Percentiles rank a stretch among this genome's conserved stretches.
Conservation (phyloP, 108 stramenopile species). For the Craspedostauros australis region DNA sequence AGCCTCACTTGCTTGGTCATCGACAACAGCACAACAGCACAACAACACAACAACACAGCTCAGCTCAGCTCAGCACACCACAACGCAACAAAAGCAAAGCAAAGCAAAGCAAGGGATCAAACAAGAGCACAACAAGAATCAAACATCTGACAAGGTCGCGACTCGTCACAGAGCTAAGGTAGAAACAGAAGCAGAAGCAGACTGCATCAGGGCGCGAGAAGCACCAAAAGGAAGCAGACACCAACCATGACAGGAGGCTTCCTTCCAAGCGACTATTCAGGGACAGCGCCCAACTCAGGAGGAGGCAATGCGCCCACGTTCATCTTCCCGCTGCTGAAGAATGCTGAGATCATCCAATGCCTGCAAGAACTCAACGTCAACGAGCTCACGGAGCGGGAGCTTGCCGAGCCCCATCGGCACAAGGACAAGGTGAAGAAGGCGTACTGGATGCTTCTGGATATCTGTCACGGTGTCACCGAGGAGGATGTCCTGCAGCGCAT, state of each 20-base stretch:
- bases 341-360: constrained; percentile 73
- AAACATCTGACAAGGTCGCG: neutral
- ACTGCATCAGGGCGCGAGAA: no score
- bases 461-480: constrained; percentile 52
- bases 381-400: constrained; percentile 67
- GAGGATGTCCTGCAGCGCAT: constrained; percentile 30
- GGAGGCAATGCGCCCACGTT: constrained; percentile 9
- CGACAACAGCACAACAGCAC: no score
- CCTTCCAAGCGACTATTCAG: no score
- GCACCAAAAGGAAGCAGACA: neutral
- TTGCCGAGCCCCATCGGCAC: constrained; percentile 73
- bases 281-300: no score
- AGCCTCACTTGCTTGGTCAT: no score
- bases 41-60: no score
- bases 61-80: no score
- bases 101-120: no score
- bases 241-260: neutral
- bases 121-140: neutral
- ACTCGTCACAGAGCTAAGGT: neutral
- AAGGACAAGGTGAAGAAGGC: constrained; percentile 75
- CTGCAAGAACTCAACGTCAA: constrained; percentile 74
- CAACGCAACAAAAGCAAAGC: no score
- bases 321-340: constrained; percentile 81
- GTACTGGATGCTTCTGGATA: constrained; percentile 54
- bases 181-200: no score